Evolutionary conservation across 2,329 filamentous ascomycete genomes (phyloP).

Genomic region (Neonectria faginata): DNA sequence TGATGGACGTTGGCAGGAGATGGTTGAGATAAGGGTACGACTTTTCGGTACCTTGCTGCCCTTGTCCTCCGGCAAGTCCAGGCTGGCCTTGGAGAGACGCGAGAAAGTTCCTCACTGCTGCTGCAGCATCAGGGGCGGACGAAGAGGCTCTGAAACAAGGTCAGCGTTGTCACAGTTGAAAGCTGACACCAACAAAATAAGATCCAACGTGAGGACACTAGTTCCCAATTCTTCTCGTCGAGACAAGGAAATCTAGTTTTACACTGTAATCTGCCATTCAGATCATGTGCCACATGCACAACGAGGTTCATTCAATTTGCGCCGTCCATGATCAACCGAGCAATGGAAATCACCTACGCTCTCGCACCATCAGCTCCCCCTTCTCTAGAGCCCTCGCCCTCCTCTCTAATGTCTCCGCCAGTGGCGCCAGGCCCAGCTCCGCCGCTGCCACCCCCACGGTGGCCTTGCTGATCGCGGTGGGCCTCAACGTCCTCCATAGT

Average conservation of each 20-base stretch:
- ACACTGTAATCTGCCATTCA: conserved; percentile 47
- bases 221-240: conserved; percentile 46
- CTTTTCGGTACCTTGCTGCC: conserved; percentile 59
- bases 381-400: conserved; percentile 88
- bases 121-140: conserved; percentile 75
- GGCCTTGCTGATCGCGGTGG: conserved; percentile 68
- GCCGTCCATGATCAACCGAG: conserved; percentile 44
- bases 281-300: conserved; percentile 36
- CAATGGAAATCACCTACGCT: conserved; percentile 86
- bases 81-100: conserved; percentile 77
- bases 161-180: conserved; percentile 56
- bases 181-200: conserved; percentile 30
- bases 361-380: conserved; percentile 95
- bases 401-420: conserved; percentile 90
- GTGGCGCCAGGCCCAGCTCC: conserved; percentile 89
- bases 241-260: conserved; percentile 49
- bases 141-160: conserved; percentile 67
- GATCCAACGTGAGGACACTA: conserved; percentile 42
- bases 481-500: conserved; percentile 73
- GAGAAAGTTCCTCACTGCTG: conserved; percentile 88
- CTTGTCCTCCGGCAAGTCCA: conserved; percentile 53
- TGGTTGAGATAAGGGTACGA: conserved; percentile 87
- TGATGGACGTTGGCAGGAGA: conserved; percentile 81
- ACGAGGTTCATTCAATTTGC: conserved; percentile 40
- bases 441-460: conserved; percentile 73